A percentile compares a stretch with the other conserved stretches of the same genome.
Evolutionary conservation across 257 asterid genomes (phyloP).

Genomic region (Ballota nigra): DNA sequence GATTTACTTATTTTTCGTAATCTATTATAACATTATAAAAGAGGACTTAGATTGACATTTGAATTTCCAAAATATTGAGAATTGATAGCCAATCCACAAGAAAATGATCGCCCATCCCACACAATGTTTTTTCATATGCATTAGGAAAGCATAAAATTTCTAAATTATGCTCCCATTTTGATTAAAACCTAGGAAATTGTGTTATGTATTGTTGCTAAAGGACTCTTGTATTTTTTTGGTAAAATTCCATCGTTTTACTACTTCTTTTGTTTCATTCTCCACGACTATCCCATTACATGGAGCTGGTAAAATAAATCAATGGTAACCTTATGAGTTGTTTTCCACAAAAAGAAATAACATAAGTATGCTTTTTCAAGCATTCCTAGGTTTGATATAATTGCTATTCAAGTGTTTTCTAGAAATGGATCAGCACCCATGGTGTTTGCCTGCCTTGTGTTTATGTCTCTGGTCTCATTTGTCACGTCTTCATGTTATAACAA

Average conservation of each 20-base stretch:
- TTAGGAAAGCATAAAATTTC: no score
- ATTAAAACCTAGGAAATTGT: neutral
- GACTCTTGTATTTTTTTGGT: neutral
- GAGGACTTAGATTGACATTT: no score
- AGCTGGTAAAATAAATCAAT: neutral
- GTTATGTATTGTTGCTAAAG: neutral
- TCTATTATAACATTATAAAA: no score
- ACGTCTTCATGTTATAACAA: neutral
- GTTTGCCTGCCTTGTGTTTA: constrained; percentile 15
- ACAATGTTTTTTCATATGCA: no score
- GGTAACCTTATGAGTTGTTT: neutral
- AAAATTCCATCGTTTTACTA: neutral
- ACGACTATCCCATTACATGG: neutral
- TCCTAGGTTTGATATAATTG: constrained; percentile 5
- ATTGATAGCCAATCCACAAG: neutral
- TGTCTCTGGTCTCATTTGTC: constrained; percentile 16
- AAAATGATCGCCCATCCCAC: neutral
- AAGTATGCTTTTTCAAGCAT: constrained; percentile 2
- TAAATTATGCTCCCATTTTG: neutral
- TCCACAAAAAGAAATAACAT: constrained; percentile 11
- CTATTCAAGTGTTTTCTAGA: constrained; percentile 5
- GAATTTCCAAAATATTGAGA: neutral
- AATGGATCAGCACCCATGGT: constrained; percentile 19
- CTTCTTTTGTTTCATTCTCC: neutral
- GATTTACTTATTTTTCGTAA: no score